Percentiles rank a stretch among this genome's conserved stretches.
phyloP scores from a whole-genome alignment of 192 early-diverging fungal genomes.

The Coemansia sp. region DNA sequence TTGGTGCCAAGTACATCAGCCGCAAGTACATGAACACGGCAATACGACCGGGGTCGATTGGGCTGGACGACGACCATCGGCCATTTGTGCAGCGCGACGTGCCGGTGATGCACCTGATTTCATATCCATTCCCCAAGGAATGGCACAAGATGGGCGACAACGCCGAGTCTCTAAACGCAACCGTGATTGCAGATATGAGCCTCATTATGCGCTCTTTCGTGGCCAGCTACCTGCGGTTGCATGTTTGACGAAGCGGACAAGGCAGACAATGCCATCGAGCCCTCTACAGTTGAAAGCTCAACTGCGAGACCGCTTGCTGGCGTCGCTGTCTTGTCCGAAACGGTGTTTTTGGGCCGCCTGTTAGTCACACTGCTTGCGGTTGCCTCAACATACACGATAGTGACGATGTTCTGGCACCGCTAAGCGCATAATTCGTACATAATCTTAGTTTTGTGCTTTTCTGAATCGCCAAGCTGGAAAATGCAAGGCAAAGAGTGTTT shows the following conservation, averaged over 20 bases:
- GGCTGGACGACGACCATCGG: constrained; percentile 82
- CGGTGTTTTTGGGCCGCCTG: constrained; percentile 16
- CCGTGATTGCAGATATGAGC: constrained; percentile 70
- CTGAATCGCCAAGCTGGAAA: no score
- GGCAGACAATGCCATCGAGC: constrained; percentile 14
- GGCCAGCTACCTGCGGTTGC: constrained; percentile 62
- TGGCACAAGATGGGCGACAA: constrained; percentile 87
- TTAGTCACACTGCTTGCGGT: constrained; percentile 6
- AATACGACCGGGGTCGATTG: constrained; percentile 23
- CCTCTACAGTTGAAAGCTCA: background rate
- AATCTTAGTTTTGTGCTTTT: no score
- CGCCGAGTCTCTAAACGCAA: constrained; percentile 61
- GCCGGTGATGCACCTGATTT: constrained; percentile 84
- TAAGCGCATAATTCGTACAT: background rate
- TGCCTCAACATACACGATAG: background rate
- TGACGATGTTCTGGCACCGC: constrained; percentile 5
- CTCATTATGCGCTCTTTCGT: constrained; percentile 78
- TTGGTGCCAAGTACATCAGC: constrained; percentile 29
- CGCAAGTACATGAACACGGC: constrained; percentile 32
- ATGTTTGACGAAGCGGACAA: constrained; percentile 51
- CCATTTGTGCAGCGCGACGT: constrained; percentile 82
- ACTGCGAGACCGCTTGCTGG: background rate
- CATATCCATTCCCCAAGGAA: constrained; percentile 76
- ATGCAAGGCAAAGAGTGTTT: no score
- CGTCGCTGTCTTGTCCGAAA: constrained; percentile 37